A percentile compares a stretch with the other conserved stretches of the same genome.
These are phyloP conservation scores for Theobroma cacao DNA, from an alignment of 345 rosid species.

Conservation along the genomic window DNA sequence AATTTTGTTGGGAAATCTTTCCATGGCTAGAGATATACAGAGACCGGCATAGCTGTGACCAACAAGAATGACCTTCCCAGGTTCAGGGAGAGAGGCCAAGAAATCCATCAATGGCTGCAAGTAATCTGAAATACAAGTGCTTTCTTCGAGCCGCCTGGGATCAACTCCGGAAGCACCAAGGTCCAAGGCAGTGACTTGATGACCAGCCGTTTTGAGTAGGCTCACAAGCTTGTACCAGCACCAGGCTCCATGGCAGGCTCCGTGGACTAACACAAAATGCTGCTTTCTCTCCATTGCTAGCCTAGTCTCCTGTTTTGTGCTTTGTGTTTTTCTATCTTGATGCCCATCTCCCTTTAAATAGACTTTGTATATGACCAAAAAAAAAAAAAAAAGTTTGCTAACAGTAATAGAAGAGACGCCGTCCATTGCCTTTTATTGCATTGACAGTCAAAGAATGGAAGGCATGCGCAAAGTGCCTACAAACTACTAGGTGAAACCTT, in stretches of 20 bases:
- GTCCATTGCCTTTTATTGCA: not conserved
- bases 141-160: slow-evolving; percentile 28
- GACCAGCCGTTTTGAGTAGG: slow-evolving; percentile 43
- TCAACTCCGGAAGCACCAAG: slow-evolving; percentile 46
- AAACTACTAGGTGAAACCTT: too few relatives aligned
- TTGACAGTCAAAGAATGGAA: too few relatives aligned
- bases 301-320: not conserved
- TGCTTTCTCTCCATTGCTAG: slow-evolving; percentile 7
- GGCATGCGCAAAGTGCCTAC: too few relatives aligned
- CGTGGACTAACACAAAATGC: slow-evolving; percentile 65
- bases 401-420: not conserved
- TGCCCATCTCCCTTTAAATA: not conserved
- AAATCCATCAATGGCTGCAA: slow-evolving; percentile 52
- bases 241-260: slow-evolving; percentile 65
- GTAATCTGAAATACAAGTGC: slow-evolving; percentile 36
- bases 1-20: slow-evolving; percentile 45
- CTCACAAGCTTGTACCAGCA: slow-evolving; percentile 60
- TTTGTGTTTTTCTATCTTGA: not conserved
- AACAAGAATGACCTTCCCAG: slow-evolving; percentile 44
- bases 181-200: slow-evolving; percentile 49
- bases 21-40: slow-evolving; percentile 48
- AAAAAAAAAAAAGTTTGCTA: not conserved
- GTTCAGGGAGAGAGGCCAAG: slow-evolving; percentile 39
- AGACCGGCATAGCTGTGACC: slow-evolving; percentile 66
- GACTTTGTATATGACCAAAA: not conserved